Evolutionary conservation across 1,284 basidiomycete genomes (phyloP), one percentile per base, ranked within the genome.

Genomic region (Agroathelia rolfsii): DNA sequence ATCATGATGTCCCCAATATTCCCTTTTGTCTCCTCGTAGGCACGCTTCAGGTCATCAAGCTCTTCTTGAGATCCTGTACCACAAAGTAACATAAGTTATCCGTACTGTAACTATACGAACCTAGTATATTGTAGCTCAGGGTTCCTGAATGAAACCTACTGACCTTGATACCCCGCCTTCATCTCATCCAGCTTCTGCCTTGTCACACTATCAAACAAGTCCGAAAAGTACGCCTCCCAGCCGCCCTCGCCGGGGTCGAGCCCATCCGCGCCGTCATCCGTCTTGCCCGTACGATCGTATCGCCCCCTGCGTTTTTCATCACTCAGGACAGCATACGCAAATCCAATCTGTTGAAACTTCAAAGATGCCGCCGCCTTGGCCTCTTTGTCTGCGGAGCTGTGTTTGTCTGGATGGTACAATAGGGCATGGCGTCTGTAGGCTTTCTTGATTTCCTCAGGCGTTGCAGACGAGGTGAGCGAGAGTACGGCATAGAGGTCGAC

Each of bases 201-300:
- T 35, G 87, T 93, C 12, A 94, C 84, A 28, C 75, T 66, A 45
- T 93, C 82, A 43, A 89, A 95, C 45, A 95, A 58, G 36, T 82
- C 79, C 50, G 82, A 78, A 49, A 95, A 96, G 59, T 96, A 96
- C 11, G 81, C 72, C 44, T 89, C 86, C 92, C 92, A 96, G 4
- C 88, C 87, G 38, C 50, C 51, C 43, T 86, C 86, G 4, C 73
- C 85, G n/a, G 69, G 69, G 11, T 61, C 72, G 30, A 80, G 50
- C n/a, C n/a, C n/a, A 30, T 78, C 79, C n/a, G 79, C 66, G 8
- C 70, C 70, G 48, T 94, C 88, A 44, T 80, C 76, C 3, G 90
- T 93, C 42, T 70, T 72, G 9, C 92, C 92, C 1, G 84, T 90
- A 35, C 61, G 61, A 47, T 94, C 88, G 48, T 93, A 94, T 48